Evolutionary conservation across 345 rosid species (phyloP), one percentile per base, ranked within the genome.

Genomic region (thale cress (Arabidopsis thaliana)): DNA sequence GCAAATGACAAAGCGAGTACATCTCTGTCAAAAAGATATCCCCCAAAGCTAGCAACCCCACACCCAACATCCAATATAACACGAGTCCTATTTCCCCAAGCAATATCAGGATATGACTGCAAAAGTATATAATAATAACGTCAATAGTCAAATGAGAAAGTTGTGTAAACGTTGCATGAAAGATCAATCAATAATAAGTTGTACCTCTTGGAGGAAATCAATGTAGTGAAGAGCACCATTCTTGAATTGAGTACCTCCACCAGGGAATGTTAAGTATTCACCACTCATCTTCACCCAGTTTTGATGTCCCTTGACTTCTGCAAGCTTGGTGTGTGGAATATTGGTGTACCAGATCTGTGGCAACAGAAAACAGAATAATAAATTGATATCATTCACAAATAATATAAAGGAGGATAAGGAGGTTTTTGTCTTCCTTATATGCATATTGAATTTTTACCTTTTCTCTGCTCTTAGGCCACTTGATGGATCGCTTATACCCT

Each of bases 231-330:
- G 60, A 77, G 93, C 97, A 73, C 97, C 98, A 45, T 90, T 79
- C 83, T 88, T 91, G 83, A 94, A 94, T 71, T 94, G 97, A 50
- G 97, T 94, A 74, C 98, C 98, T 51, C 96, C 98, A 65, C 97
- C 98, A 1, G 96, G 98, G 69, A 94, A 94, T 65, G 84, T 78
- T 71, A 94, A 76, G 74, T 84, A 87, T 63, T 87, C 93, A 67
- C 88, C 95, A 38, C 78, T 79, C 74, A 79, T 61, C 48, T 79
- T 79, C 60, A 89, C 89, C 94, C 94, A 89, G 83, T 87, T 89
- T 65, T 89, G 94, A 71, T 87, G 89, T 58, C 94, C 94, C 73
- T 89, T 89, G 38, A 84, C 80, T 72, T 79, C 84, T 37, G 88
- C 96, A 76, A 90, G 87, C 81, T 85, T 82, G 66, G 84, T 81